Evolutionary conservation across 116 monocot species (phyloP), one percentile per base, ranked within the genome.

Genomic region (Iris pallida): DNA sequence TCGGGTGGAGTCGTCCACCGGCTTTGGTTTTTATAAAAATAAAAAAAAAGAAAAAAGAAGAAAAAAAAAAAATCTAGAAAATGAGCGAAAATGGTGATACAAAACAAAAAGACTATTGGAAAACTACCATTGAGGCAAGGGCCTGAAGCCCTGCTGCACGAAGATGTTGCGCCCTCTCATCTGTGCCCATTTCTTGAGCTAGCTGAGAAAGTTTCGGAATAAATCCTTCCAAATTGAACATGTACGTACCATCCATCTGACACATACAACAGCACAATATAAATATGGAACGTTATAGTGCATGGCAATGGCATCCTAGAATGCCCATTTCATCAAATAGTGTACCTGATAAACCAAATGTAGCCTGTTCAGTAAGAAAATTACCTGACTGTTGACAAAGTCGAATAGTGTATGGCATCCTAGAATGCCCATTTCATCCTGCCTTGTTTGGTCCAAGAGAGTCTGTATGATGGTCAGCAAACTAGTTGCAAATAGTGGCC

Each of bases 401-500:
- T 49, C 47, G 60, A 71, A 71, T 41, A 71, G 71, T 12, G 60
- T 57, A 45, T 77, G 77, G 55, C 94, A 90, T 55, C 81, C 94
- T 68, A 82, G 61, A 42, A 80, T 85, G 13, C 73, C 79, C 75
- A 90, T 78, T 65, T 94, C 94, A 69, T 94, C 83, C 47, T 94
- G 80, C 66, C 83, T 76, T 70, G 76, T 90, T 81, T 94, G 94
- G 62, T 94, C 94, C 76, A 94, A 73, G 19, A 94, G 81, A 51
- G 90, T 88, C 46, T 72, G 69, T 63, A 94, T 88, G 60, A 90
- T 85, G 4, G 64, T 88, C 49, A 94, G 63, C 57, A 94, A 86
- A 58, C 88, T 94, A 68, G 75, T 88, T 68, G 94, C 88, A 81
- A 94, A 90, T 17, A 90, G 66, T 66, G 94, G 79, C 90, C 90